Conservation (phyloP, 2,329 filamentous ascomycete species). For the Nemania sp. region DNA sequence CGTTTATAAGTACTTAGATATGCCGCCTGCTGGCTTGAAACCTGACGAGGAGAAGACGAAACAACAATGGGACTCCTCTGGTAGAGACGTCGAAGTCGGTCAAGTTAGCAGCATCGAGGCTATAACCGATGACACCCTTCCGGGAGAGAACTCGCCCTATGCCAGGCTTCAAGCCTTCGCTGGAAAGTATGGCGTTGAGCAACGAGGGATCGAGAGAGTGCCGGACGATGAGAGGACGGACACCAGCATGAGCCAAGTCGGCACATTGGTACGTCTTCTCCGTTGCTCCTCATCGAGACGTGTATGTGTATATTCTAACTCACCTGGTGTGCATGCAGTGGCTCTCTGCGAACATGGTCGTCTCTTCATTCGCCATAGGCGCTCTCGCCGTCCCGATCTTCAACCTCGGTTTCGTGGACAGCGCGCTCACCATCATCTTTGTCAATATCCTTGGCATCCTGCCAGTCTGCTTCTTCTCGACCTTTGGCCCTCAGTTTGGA, state of each 20-base stretch:
- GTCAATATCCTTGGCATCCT: slow-evolving; percentile 75
- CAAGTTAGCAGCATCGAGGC: slow-evolving; percentile 29
- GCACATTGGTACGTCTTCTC: slow-evolving; percentile 65
- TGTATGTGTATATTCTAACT: slow-evolving; percentile 6
- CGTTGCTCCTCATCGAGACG: background rate
- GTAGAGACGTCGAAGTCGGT: slow-evolving; percentile 30
- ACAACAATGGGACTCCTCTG: slow-evolving; percentile 23
- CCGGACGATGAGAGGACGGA: slow-evolving; percentile 71
- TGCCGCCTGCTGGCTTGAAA: slow-evolving; percentile 23
- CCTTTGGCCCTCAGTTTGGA: slow-evolving; percentile 74
- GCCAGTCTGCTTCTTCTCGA: slow-evolving; percentile 77
- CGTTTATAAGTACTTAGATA: slow-evolving; percentile 12
- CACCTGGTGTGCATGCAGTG: slow-evolving; percentile 57
- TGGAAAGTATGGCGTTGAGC: slow-evolving; percentile 69
- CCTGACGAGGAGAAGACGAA: slow-evolving; percentile 24
- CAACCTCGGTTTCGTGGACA: slow-evolving; percentile 72
- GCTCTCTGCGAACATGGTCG: slow-evolving; percentile 78
- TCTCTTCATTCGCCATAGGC: slow-evolving; percentile 76
- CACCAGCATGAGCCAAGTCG: slow-evolving; percentile 66
- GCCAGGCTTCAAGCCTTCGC: slow-evolving; percentile 62
- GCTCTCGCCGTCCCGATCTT: slow-evolving; percentile 71
- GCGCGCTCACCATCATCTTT: slow-evolving; percentile 72
- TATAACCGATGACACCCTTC: slow-evolving; percentile 16
- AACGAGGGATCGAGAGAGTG: slow-evolving; percentile 76
- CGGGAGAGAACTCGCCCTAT: slow-evolving; percentile 32